These are phyloP conservation scores for Tylopilus sp. DNA, from an alignment of 768 basidiomycete species.

Conservation along the genomic window DNA sequence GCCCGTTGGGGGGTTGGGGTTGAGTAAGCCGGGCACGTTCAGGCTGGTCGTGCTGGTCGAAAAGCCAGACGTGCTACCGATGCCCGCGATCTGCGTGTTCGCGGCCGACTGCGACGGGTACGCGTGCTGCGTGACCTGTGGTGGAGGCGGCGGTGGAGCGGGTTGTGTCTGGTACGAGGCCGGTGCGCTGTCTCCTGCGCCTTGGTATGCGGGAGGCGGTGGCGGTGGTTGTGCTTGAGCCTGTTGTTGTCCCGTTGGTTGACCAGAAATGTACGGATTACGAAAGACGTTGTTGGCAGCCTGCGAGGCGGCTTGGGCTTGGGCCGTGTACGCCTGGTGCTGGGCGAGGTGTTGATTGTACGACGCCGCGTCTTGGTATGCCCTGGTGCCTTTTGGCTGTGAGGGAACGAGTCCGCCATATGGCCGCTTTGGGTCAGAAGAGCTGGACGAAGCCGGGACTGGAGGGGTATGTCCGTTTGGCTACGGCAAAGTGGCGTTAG, in stretches of 20 bases:
- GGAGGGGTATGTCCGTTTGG: conserved; percentile 46
- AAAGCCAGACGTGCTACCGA: conserved; percentile 19
- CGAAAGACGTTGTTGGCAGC: conserved; percentile 66
- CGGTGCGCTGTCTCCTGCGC: conserved; percentile 13
- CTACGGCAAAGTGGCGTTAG: conserved; percentile 29
- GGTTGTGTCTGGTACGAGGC: conserved; percentile 25
- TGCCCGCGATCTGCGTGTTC: conserved; percentile 14
- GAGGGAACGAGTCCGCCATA: conserved; percentile 92
- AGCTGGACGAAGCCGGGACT: conserved; percentile 29
- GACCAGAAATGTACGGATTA: conserved; percentile 76
- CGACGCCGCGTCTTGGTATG: conserved; percentile 87
- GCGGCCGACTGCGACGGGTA: conserved; percentile 25
- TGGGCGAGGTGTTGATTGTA: conserved; percentile 95
- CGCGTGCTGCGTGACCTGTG: conserved; percentile 21
- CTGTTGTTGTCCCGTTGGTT: conserved; percentile 36
- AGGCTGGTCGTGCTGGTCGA: conserved; percentile 14
- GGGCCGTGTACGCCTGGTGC: conserved; percentile 90
- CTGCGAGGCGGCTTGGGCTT: conserved; percentile 72
- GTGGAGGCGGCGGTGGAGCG: conserved; percentile 27
- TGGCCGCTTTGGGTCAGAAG: conserved; percentile 72
- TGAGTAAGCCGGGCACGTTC: conserved; percentile 29
- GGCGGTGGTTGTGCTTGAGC: conserved; percentile 12
- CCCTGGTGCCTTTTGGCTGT: conserved; percentile 80
- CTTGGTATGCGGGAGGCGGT: conserved; percentile 19
- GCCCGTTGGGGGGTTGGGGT: conserved; percentile 43